A percentile compares a stretch with the other conserved stretches of the same genome.
phyloP scores from a whole-genome alignment of 495 filamentous ascomycete genomes.

The Neurospora sp. region DNA sequence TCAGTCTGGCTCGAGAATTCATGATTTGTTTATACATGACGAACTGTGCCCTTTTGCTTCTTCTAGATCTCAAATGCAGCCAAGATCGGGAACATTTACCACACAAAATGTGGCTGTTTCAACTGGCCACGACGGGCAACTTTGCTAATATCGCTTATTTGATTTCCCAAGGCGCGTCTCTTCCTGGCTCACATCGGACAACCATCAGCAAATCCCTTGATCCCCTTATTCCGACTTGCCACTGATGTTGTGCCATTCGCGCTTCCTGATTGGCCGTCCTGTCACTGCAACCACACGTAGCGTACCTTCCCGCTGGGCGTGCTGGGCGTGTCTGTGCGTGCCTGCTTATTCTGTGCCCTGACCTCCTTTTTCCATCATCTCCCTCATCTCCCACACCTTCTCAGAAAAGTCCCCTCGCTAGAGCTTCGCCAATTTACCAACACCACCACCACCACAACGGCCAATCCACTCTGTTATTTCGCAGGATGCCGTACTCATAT shows the following conservation, averaged over 20 bases:
- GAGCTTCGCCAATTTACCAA: conserved; percentile 1
- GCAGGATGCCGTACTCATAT: neutral
- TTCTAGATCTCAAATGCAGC: neutral
- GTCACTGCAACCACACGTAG: neutral
- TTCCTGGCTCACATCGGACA: neutral
- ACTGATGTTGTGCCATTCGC: conserved; percentile 3
- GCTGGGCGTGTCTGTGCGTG: neutral
- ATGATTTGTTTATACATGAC: neutral
- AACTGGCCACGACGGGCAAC: conserved; percentile 3
- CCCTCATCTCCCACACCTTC: neutral
- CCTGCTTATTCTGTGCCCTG: neutral
- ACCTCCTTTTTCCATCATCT: neutral
- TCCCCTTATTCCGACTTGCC: conserved; percentile 1
- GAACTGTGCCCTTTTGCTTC: neutral
- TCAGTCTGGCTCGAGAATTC: neutral
- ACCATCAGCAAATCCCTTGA: neutral
- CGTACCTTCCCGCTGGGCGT: neutral
- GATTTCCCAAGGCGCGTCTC: conserved; percentile 17
- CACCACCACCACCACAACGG: neutral
- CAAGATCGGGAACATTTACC: neutral
- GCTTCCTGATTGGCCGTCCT: conserved; percentile 2
- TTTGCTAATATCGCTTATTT: conserved; percentile 31
- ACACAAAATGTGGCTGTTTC: conserved; percentile 3
- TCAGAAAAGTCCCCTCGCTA: neutral
- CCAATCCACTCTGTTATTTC: neutral